phyloP scores from a whole-genome alignment of 139 green algal species.

The Desmodesmus armatus region DNA sequence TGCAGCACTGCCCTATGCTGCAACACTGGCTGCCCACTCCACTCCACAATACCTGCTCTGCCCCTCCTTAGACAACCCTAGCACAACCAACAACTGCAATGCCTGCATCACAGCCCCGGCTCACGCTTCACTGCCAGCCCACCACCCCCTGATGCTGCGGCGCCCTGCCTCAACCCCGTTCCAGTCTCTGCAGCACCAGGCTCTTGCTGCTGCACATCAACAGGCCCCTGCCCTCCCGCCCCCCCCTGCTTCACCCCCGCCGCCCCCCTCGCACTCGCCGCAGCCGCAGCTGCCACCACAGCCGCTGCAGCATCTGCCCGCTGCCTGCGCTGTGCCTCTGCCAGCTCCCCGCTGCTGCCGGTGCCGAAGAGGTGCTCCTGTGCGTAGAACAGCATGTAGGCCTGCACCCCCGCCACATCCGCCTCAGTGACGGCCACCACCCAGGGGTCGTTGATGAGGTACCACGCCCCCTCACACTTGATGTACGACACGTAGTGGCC shows the following conservation, averaged over 20 bases:
- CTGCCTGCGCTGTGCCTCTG: slow-evolving; percentile 7
- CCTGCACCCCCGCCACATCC: slow-evolving; percentile 76
- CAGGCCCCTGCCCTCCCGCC: no score
- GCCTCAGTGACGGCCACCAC: slow-evolving; percentile 74
- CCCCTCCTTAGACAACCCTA: no score
- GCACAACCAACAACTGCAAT: neutral
- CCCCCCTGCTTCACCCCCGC: no score
- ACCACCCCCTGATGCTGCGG: neutral
- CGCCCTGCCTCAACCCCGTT: neutral
- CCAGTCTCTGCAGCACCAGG: no score
- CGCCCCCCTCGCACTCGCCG: no score
- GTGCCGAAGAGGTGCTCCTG: slow-evolving; percentile 22
- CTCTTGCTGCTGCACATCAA: no score
- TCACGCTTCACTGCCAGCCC: neutral
- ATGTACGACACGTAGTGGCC: slow-evolving; percentile 92
- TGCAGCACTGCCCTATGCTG: no score
- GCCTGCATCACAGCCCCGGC: neutral
- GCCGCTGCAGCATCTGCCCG: neutral
- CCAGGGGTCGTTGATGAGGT: slow-evolving; percentile 87
- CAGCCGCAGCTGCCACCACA: neutral
- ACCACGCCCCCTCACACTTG: slow-evolving; percentile 75
- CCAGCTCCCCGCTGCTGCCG: neutral
- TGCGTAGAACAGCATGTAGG: slow-evolving; percentile 94
- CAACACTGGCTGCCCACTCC: neutral
- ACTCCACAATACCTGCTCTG: no score